Evolutionary conservation across 2,329 filamentous ascomycete genomes (phyloP).

Genomic region (Leptographium radiaticola): DNA sequence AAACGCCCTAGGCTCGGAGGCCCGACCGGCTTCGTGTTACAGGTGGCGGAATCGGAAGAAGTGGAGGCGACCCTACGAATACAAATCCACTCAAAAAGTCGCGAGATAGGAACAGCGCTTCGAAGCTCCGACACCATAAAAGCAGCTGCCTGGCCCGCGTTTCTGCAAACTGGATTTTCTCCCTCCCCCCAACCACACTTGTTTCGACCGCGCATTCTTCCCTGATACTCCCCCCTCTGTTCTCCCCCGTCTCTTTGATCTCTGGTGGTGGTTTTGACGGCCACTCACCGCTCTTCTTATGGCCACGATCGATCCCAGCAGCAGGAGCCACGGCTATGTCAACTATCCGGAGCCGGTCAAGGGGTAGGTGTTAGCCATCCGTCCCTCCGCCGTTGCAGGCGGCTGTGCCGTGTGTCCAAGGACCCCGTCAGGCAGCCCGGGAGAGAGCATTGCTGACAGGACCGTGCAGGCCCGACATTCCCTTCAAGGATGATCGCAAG

Average conservation of each 20-base stretch:
- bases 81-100: not conserved
- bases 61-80: not conserved
- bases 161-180: not conserved
- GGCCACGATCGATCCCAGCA: slow-evolving; percentile 9
- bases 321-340: slow-evolving; percentile 14
- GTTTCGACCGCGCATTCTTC: not conserved
- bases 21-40: not conserved
- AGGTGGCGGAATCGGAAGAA: not conserved
- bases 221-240: not conserved
- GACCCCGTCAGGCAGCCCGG: not conserved
- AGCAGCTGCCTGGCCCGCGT: not conserved
- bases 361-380: slow-evolving; percentile 16
- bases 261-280: too few species aligned
- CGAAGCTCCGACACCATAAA: not conserved
- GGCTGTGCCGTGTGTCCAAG: not conserved
- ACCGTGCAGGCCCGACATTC: slow-evolving; percentile 20
- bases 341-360: slow-evolving; percentile 24
- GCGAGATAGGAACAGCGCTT: not conserved
- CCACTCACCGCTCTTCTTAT: not conserved
- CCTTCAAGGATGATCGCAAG: slow-evolving; percentile 31
- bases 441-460: not conserved
- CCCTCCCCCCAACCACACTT: not conserved
- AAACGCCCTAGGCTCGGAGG: too few species aligned
- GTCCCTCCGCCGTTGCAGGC: not conserved
- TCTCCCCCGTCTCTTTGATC: not conserved